phyloP scores from a whole-genome alignment of 192 early-diverging fungal genomes.

The Coemansia sp. region DNA sequence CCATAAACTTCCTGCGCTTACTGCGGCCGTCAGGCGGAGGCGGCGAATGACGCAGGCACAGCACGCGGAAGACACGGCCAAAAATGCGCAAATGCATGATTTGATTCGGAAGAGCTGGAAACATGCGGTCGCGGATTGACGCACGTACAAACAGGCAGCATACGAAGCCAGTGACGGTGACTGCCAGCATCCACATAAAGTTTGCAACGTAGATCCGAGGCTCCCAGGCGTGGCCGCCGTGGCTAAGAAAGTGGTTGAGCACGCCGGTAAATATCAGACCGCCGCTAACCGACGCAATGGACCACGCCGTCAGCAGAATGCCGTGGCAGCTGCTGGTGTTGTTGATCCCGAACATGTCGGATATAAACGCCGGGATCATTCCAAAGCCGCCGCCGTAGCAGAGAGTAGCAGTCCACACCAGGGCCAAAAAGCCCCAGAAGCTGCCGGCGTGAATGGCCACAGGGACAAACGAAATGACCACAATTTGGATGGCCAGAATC shows the following conservation, averaged over 20 bases:
- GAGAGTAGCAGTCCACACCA: conserved; percentile 62
- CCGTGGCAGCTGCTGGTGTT: conserved; percentile 78
- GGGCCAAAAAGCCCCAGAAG: conserved; percentile 60
- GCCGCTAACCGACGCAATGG: conserved; percentile 66
- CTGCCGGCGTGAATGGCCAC: conserved; percentile 54
- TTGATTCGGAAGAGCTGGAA: conserved; percentile 63
- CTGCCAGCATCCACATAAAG: conserved; percentile 69
- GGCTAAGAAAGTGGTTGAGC: conserved; percentile 53
- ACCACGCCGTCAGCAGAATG: conserved; percentile 74
- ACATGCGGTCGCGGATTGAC: conserved; percentile 66
- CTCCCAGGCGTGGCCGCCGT: conserved; percentile 52
- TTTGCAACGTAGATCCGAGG: conserved; percentile 58
- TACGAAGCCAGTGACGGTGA: conserved; percentile 58
- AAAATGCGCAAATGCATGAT: conserved; percentile 61
- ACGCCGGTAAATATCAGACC: conserved; percentile 68
- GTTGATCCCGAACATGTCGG: conserved; percentile 74
- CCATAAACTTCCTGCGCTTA: conserved; percentile 15
- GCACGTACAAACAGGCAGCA: conserved; percentile 62
- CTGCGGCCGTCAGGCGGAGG: conserved; percentile 6
- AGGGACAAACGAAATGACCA: conserved; percentile 60
- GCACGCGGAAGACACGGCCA: conserved; percentile 60
- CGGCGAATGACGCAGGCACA: conserved; percentile 14
- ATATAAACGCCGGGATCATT: conserved; percentile 71
- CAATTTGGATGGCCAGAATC: conserved; percentile 58
- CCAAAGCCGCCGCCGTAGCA: conserved; percentile 79